A percentile compares a stretch with the other conserved stretches of the same genome.
These are phyloP conservation scores for Grosmannia huntii DNA, from an alignment of 2,329 filamentous ascomycete species.

Conservation along the genomic window DNA sequence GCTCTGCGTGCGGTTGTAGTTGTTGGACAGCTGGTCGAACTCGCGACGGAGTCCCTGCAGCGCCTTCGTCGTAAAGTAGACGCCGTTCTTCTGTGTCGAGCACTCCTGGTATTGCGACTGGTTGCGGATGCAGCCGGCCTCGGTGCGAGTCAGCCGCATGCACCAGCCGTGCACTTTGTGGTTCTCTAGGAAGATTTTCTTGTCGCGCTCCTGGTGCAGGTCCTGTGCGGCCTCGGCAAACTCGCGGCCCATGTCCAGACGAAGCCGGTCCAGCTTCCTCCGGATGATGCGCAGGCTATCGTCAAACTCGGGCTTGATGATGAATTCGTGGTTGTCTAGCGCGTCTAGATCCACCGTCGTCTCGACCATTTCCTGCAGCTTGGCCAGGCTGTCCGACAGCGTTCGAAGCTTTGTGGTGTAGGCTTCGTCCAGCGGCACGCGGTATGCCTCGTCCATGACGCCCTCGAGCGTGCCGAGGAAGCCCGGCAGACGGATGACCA, in stretches of 20 bases:
- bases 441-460: slow-evolving; percentile 92
- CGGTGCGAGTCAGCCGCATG: slow-evolving; percentile 80
- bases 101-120: slow-evolving; percentile 85
- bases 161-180: slow-evolving; percentile 95
- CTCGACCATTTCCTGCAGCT: slow-evolving; percentile 95
- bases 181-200: slow-evolving; percentile 96
- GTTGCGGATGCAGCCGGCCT: slow-evolving; percentile 87
- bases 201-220: slow-evolving; percentile 83
- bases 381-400: slow-evolving; percentile 65
- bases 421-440: slow-evolving; percentile 69
- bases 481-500: slow-evolving; percentile 79
- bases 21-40: slow-evolving; percentile 85
- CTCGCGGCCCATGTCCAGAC: slow-evolving; percentile 71
- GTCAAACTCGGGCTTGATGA: slow-evolving; percentile 98
- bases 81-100: slow-evolving; percentile 96
- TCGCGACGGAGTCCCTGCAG: slow-evolving; percentile 74
- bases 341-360: slow-evolving; percentile 94
- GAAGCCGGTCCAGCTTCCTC: slow-evolving; percentile 77
- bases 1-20: slow-evolving; percentile 88
- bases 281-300: slow-evolving; percentile 77
- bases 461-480: slow-evolving; percentile 82
- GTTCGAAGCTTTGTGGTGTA: slow-evolving; percentile 77
- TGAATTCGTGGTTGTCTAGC: slow-evolving; percentile 92
- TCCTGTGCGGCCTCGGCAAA: slow-evolving; percentile 66
- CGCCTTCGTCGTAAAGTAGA: slow-evolving; percentile 86